Evolutionary conservation across 192 early-diverging fungal genomes (phyloP).

Genomic region (Rhizophagus clarus): DNA sequence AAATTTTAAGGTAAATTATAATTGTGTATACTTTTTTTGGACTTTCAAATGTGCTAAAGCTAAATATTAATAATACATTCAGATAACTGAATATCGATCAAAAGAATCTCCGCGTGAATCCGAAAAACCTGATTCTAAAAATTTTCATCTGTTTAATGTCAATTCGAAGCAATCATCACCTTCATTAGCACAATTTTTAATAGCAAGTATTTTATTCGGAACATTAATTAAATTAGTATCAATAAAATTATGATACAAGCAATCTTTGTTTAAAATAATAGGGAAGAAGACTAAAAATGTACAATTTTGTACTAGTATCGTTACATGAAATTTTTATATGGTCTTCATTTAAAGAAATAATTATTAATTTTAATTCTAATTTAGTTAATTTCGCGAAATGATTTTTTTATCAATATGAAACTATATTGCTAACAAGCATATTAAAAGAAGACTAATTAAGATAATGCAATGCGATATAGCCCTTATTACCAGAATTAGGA

Average conservation of each 20-base stretch:
- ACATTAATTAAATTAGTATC: constrained; percentile 4
- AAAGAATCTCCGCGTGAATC: neutral
- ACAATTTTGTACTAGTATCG: too few relatives aligned
- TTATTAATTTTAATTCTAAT: too few relatives aligned
- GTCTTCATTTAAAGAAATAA: too few relatives aligned
- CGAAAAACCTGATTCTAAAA: neutral
- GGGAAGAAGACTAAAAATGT: too few relatives aligned
- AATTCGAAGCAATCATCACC: constrained; percentile 13
- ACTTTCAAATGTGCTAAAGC: neutral
- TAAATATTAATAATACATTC: too few relatives aligned
- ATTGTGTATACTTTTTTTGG: neutral
- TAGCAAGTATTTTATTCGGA: constrained; percentile 10
- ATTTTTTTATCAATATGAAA: too few relatives aligned
- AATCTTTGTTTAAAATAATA: neutral
- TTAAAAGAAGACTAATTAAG: too few relatives aligned
- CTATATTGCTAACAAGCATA: too few relatives aligned
- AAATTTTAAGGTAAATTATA: neutral
- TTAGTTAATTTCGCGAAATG: too few relatives aligned
- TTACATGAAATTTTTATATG: too few relatives aligned
- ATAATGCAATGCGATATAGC: too few relatives aligned
- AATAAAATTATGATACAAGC: neutral
- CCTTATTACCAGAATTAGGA: too few relatives aligned
- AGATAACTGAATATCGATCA: neutral
- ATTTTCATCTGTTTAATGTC: constrained; percentile 15
- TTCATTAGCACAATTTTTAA: constrained; percentile 12